Base-by-base conservation (phyloP, 176 grass and related monocot genomes). In the Olyra latifolia region DNA sequence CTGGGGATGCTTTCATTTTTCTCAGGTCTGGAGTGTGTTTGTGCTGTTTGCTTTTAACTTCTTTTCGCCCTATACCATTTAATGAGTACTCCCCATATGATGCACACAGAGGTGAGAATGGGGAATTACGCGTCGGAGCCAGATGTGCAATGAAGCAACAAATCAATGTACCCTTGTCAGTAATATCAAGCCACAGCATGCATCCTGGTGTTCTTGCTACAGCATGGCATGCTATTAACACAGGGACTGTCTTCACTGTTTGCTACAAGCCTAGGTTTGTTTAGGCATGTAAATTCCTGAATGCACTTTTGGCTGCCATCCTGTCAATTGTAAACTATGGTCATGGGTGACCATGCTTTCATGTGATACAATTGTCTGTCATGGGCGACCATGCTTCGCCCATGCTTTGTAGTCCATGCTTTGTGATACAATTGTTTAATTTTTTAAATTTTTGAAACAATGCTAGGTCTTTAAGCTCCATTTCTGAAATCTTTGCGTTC, bases 191-290 rank as follows among this genome's bases (percentile, higher is more conserved):
- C 79, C 93, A 96, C 87, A 96, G 75, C 80, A 96, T 92, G 87
- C 90, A 96, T 86, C 87, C 92, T 62, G 93, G 90, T 40, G 90
- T 96, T 77, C 90, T 92, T 62, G 93, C 93, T 50, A 96, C 93
- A 43, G 89, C 93, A 66, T 90, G 93, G 93, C 93, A 96, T 78
- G 93, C 87, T 73, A 70, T 90, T 40, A 96, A 82, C 32, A 98
- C 95, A 13, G 90, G 88, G 22, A 94, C 92, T 48, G 88, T 92
- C 78, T 98, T 98, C 71, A 98, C 95, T 50, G 90, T 98, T 52
- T 98, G 95, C 77, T 98, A 98, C 54, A 98, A 95, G 79, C 95
- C 95, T 10, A 93, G 95, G 95, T 95, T 75, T 80, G 74, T 73
- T 67, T 47, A 32, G 12, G 8, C 24, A 39, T 10, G 3, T 58